Percentiles rank a stretch among this genome's conserved stretches.
These are phyloP conservation scores for Myxozyma kluyveri DNA, from an alignment of 805 yeast genomes.

Conservation along the genomic window DNA sequence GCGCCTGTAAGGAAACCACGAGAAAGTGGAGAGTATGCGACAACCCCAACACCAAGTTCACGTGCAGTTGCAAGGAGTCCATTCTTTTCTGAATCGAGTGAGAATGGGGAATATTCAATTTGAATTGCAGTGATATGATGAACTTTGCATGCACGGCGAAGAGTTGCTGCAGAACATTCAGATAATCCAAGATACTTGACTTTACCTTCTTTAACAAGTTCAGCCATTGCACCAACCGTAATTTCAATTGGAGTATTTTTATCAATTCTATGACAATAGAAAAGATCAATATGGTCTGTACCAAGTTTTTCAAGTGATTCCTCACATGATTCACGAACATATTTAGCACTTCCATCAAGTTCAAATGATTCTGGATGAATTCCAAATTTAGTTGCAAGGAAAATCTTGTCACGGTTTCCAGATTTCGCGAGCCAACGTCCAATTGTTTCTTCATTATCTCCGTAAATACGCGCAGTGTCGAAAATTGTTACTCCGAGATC, in stretches of 20 bases:
- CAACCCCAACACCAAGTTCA: slow-evolving; percentile 58
- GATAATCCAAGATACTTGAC: slow-evolving; percentile 71
- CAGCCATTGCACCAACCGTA: slow-evolving; percentile 54
- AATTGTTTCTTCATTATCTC: slow-evolving; percentile 52
- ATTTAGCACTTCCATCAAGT: slow-evolving; percentile 23
- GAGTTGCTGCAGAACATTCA: slow-evolving; percentile 64
- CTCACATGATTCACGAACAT: slow-evolving; percentile 14
- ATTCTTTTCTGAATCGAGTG: slow-evolving; percentile 57
- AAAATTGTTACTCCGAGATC: slow-evolving; percentile 49
- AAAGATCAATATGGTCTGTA: slow-evolving; percentile 47
- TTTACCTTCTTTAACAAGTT: slow-evolving; percentile 59
- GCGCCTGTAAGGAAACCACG: slow-evolving; percentile 73
- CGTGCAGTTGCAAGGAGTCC: slow-evolving; percentile 63
- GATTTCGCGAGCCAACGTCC: slow-evolving; percentile 51
- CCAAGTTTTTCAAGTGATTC: slow-evolving; percentile 20
- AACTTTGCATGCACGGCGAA: slow-evolving; percentile 55
- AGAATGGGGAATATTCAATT: slow-evolving; percentile 71
- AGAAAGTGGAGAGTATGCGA: slow-evolving; percentile 82
- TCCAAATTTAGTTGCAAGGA: slow-evolving; percentile 64
- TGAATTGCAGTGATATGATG: slow-evolving; percentile 67
- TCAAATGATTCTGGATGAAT: slow-evolving; percentile 37
- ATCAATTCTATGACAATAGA: slow-evolving; percentile 73
- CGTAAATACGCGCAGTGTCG: slow-evolving; percentile 73
- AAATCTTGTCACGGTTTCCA: slow-evolving; percentile 49
- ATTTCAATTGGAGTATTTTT: slow-evolving; percentile 55